Percentiles rank a stretch among this genome's conserved stretches.
Conservation (phyloP, 1,139 yeast genomes). For the Candida buenavistaensis region DNA sequence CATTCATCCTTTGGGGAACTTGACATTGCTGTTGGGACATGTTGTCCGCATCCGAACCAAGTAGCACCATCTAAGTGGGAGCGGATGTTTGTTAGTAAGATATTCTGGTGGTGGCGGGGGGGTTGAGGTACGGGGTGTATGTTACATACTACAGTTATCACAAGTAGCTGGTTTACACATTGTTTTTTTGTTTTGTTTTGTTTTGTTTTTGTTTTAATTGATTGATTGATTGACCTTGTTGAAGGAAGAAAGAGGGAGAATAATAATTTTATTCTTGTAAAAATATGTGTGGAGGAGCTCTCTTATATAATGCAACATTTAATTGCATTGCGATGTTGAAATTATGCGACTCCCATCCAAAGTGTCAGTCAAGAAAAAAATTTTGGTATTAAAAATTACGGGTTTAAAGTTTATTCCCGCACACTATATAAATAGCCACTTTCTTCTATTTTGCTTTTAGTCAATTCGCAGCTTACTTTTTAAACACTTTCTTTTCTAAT, state of each 20-base stretch:
- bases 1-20: constrained; percentile 34
- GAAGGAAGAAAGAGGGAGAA: constrained; percentile 1
- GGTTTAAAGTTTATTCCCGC: too few species aligned
- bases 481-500: constrained; percentile 10
- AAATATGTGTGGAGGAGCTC: too few species aligned
- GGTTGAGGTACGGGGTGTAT: too few species aligned
- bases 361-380: too few species aligned
- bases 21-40: constrained; percentile 42
- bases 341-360: too few species aligned
- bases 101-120: too few species aligned
- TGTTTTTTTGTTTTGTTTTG: too few species aligned
- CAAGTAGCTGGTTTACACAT: constrained; percentile 24
- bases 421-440: too few species aligned
- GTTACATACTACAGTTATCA: constrained; percentile 18
- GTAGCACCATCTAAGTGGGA: constrained; percentile 26
- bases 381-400: too few species aligned
- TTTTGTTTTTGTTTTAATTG: background rate
- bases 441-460: constrained; percentile 1
- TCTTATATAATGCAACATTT: too few species aligned
- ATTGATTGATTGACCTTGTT: background rate
- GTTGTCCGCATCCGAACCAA: constrained; percentile 51
- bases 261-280: too few species aligned
- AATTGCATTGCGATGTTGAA: too few species aligned
- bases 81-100: constrained; percentile 9
- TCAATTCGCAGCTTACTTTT: constrained; percentile 3